Base-by-base conservation (phyloP, 192 early-diverging fungal species). In the Backusella australiensis region DNA sequence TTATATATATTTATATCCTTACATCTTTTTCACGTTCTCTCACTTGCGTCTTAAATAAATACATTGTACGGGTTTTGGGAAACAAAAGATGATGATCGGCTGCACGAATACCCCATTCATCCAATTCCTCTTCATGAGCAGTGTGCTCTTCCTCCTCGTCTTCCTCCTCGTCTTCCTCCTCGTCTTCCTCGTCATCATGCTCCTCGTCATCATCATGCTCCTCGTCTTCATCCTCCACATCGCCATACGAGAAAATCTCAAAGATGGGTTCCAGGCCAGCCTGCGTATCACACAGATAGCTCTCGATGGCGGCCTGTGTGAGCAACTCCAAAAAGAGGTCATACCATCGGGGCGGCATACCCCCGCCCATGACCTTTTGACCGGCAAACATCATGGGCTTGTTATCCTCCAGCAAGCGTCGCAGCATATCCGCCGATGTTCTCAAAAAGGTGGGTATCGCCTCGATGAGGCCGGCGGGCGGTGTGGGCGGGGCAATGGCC, bases 221-320 rank as follows among this genome's bases (percentile, higher is more conserved):
- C 19, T 82, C 82, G 36, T 86, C 85, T 9, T 75, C 78, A 17
- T 85, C 80, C 35, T 81, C 75, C 6, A 85, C 82, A 73, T 88
- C 85, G n/a, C 87, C 87, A 74, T 86, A 88, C 0, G 85, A 86
- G 59, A 88, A 88, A 17, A 86, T 83, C 44, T 88, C 87, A 69
- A 84, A 77, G 39, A 88, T 82, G 4, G 79, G 78, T 7, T 86
- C 85, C n/a, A 86, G 67, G 5, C 87, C 85, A 21, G 74, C 38
- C 21, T 78, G 77, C 12, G 77, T 80, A 79, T 88, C 87, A 32
- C 87, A 88, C 23, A 88, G 78, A 42, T 85, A 88, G 19, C 82
- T 76, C 72, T 88, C 85, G 32, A 88, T 85, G 3, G 83, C 85
- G 3, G 87, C 87, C 69, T 88, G 87, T 4, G 87, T 88, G 75